phyloP scores from a whole-genome alignment of 2,329 filamentous ascomycete genomes.

The Rutstroemia sp. region DNA sequence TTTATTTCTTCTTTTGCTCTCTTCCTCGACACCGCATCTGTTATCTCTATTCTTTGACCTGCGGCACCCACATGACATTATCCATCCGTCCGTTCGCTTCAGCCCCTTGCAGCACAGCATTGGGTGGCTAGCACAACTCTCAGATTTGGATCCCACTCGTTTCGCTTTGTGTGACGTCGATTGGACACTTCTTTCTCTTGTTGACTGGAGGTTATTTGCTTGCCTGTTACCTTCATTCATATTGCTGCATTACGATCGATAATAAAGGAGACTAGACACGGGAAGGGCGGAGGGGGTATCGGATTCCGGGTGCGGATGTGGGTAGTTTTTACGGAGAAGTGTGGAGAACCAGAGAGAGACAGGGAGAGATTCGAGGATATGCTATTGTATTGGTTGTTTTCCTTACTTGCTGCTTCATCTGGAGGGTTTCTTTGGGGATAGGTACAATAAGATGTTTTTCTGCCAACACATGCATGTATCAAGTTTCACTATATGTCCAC shows the following conservation, averaged over 20 bases:
- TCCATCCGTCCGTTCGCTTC: too few relatives aligned
- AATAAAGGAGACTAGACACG: neutral
- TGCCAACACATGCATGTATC: constrained; percentile 13
- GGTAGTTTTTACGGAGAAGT: neutral
- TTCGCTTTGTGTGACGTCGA: neutral
- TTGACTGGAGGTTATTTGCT: too few relatives aligned
- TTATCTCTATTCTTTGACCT: neutral
- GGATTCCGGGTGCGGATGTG: neutral
- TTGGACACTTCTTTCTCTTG: neutral
- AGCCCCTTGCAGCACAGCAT: too few relatives aligned
- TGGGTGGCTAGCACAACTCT: neutral
- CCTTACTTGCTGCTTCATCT: constrained; percentile 1
- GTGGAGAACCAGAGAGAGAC: neutral
- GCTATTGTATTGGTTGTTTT: constrained; percentile 7
- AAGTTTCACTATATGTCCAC: neutral
- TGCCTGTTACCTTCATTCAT: neutral
- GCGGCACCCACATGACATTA: too few relatives aligned
- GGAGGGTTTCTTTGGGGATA: constrained; percentile 14
- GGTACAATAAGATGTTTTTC: constrained; percentile 21
- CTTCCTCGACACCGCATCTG: neutral
- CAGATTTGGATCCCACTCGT: neutral
- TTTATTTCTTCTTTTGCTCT: constrained; percentile 3
- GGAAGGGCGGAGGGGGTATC: neutral
- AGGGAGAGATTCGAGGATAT: neutral
- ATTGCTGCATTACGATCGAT: neutral